Percentiles rank a stretch among this genome's conserved stretches.
Conservation (phyloP, 495 filamentous ascomycete species). For the Hypoxylon subgilvum region DNA sequence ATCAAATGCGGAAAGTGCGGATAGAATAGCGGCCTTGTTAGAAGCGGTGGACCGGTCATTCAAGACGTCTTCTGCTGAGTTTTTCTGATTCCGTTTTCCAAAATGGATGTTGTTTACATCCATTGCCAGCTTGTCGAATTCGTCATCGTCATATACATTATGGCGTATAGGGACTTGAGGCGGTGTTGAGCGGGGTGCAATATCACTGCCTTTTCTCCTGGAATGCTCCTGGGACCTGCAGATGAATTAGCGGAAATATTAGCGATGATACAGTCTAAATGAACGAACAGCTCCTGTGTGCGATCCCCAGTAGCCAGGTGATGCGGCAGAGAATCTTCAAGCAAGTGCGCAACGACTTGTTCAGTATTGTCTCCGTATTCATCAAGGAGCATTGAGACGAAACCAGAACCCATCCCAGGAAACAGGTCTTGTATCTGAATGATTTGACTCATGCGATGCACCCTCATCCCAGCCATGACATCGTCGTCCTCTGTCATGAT, state of each 20-base stretch:
- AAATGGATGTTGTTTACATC: constrained; percentile 69
- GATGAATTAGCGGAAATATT: constrained; percentile 29
- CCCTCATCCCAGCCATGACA: constrained; percentile 63
- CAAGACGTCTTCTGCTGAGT: constrained; percentile 67
- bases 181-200: constrained; percentile 50
- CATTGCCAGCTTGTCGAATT: constrained; percentile 74
- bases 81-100: constrained; percentile 69
- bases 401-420: constrained; percentile 83
- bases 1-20: constrained; percentile 90
- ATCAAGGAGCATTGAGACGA: constrained; percentile 78
- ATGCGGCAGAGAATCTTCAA: constrained; percentile 78
- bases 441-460: constrained; percentile 82
- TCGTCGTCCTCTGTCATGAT: constrained; percentile 53
- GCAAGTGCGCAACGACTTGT: constrained; percentile 77
- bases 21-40: constrained; percentile 86
- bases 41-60: constrained; percentile 59
- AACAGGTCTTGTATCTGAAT: constrained; percentile 92
- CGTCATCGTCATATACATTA: constrained; percentile 81
- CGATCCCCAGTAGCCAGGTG: constrained; percentile 63
- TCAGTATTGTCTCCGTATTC: constrained; percentile 80
- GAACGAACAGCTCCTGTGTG: constrained; percentile 57
- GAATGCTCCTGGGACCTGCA: constrained; percentile 32
- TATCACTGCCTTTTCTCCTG: constrained; percentile 37
- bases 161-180: constrained; percentile 47
- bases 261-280: background rate